phyloP scores from a whole-genome alignment of 352 stramenopile genomes.

The Phytopythium sindhum region DNA sequence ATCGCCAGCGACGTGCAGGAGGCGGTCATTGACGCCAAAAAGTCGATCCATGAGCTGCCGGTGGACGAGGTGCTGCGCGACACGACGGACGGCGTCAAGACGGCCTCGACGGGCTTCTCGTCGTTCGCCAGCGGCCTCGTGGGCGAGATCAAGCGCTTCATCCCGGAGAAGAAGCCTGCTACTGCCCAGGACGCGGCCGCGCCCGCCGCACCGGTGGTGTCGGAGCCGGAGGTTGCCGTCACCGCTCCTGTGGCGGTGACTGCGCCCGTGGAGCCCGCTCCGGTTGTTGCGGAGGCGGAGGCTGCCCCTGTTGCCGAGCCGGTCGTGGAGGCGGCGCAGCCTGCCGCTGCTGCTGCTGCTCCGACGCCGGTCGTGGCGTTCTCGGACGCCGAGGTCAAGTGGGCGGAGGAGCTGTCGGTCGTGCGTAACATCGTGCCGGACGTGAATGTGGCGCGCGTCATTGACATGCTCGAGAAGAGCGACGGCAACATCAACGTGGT shows the following conservation, averaged over 20 bases:
- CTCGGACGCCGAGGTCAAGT: slow-evolving; percentile 76
- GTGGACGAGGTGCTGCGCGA: slow-evolving; percentile 37
- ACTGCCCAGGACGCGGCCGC: slow-evolving; percentile 16
- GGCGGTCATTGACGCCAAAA: slow-evolving; percentile 27
- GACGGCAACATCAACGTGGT: slow-evolving; percentile 81
- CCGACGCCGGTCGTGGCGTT: slow-evolving; percentile 5
- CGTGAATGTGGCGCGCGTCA: slow-evolving; percentile 36
- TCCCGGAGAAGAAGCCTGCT: slow-evolving; percentile 24
- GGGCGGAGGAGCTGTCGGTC: slow-evolving; percentile 59
- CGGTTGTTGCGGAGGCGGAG: background rate
- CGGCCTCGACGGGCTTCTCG: slow-evolving; percentile 47
- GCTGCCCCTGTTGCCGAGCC: background rate
- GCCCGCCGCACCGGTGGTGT: slow-evolving; percentile 21
- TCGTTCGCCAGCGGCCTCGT: slow-evolving; percentile 76
- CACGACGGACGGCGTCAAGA: slow-evolving; percentile 35
- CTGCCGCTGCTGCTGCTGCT: background rate
- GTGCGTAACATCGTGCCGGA: slow-evolving; percentile 74
- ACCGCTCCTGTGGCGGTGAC: slow-evolving; percentile 19
- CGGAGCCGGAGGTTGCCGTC: slow-evolving; percentile 33
- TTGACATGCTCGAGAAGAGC: slow-evolving; percentile 71
- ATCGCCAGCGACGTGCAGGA: slow-evolving; percentile 35
- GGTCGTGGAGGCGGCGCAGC: background rate
- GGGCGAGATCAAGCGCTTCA: slow-evolving; percentile 62
- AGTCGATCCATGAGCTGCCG: slow-evolving; percentile 39
- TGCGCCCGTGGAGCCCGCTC: background rate